phyloP scores from a whole-genome alignment of 257 asterid species.

The Solanum appendiculatum region DNA sequence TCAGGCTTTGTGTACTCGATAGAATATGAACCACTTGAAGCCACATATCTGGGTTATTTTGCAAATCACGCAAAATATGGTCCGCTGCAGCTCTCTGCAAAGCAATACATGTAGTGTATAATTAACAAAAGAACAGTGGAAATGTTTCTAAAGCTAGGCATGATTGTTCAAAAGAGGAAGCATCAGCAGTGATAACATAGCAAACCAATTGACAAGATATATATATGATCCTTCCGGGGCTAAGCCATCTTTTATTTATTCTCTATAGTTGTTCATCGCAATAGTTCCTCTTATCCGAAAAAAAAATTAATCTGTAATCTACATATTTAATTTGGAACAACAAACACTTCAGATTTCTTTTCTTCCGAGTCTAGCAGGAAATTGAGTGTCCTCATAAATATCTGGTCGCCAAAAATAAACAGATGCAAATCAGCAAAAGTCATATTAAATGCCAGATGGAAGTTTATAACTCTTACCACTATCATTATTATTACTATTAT shows the following conservation, averaged over 20 bases:
- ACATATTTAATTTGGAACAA: neutral
- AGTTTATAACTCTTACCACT: neutral
- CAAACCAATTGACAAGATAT: neutral
- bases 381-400: neutral
- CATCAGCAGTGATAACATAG: neutral
- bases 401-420: neutral
- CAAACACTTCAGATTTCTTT: neutral
- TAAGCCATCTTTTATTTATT: neutral
- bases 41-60: conserved; percentile 94
- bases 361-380: neutral
- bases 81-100: conserved; percentile 88
- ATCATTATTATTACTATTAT: too few relatives aligned
- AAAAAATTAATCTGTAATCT: neutral
- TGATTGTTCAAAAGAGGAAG: neutral
- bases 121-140: neutral
- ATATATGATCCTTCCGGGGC: neutral
- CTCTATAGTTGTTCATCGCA: neutral
- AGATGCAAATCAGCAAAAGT: neutral
- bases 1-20: conserved; percentile 64
- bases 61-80: conserved; percentile 86
- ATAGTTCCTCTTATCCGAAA: neutral
- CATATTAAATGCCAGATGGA: neutral
- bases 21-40: conserved; percentile 98
- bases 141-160: neutral
- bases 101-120: neutral